Evolutionary conservation across 441 rosid genomes (phyloP), one percentile per base, ranked within the genome.

Genomic region (Erodium moschatum): DNA sequence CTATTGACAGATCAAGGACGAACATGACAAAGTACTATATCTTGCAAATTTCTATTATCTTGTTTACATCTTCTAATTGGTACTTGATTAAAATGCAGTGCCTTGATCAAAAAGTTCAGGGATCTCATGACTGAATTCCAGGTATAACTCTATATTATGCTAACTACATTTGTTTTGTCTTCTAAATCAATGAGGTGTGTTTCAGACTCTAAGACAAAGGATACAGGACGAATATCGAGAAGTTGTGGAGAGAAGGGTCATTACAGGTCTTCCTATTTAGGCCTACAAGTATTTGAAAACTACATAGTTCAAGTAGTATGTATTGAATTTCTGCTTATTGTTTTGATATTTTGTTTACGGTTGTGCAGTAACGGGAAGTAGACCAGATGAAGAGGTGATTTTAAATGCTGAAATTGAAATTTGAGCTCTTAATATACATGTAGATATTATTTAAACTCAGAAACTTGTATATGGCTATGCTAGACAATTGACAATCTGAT

Each of bases 151-250:
- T 31, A 15, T 20, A 13, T 62, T 64, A 35, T 54, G 31, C 19
- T 69, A n/a, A 16, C 66, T 13, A 16, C 67, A 20, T 38, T 69
- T 7, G 20, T 8, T 31, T 15, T 13, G 62, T 29, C 56, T 73
- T 76, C 77, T 76, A 24, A 50, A 81, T 66, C 46, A 13, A 68
- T 38, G 16, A 60, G 62, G 33, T 67, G 66, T 74, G 64, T 75
- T 72, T 64, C 88, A 92, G 98, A 84, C 86, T 50, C 82, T 92
- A 52, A 79, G 98, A 71, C 90, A 86, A 72, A 88, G 76, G 71
- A 90, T 92, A 29, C 98, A 86, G 77, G 87, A 90, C 16, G 98
- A 90, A 77, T 90, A 92, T 74, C 94, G 96, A 0, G 91, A 87
- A 65, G 92, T 92, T 70, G 97, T 90, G 61, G 96, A 87, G 74